These are phyloP conservation scores for Golubevia pallescens DNA, from an alignment of 1,284 basidiomycete genomes.

Conservation along the genomic window DNA sequence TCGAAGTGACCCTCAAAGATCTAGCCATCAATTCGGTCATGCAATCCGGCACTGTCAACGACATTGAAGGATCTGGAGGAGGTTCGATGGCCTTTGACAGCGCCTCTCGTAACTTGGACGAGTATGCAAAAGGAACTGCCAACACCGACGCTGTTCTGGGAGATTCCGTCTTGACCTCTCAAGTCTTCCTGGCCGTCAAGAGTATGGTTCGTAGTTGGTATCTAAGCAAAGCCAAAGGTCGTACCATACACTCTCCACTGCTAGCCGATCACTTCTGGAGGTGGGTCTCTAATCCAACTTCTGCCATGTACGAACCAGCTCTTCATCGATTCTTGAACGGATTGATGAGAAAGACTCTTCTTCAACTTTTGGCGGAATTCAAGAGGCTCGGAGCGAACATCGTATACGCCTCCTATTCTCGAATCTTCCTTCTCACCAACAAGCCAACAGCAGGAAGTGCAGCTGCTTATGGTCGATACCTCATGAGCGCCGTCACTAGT, in stretches of 20 bases:
- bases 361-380: slow-evolving; percentile 61
- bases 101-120: slow-evolving; percentile 57
- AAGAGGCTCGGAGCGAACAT: slow-evolving; percentile 55
- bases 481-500: slow-evolving; percentile 51
- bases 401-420: slow-evolving; percentile 54
- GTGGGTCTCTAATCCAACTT: slow-evolving; percentile 42
- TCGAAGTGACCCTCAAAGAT: slow-evolving; percentile 50
- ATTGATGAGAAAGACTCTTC: slow-evolving; percentile 60
- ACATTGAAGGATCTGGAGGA: slow-evolving; percentile 56
- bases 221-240: slow-evolving; percentile 37
- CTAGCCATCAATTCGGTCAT: slow-evolving; percentile 57
- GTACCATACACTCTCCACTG: slow-evolving; percentile 27
- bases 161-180: slow-evolving; percentile 55
- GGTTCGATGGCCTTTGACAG: slow-evolving; percentile 54
- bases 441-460: slow-evolving; percentile 61
- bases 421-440: slow-evolving; percentile 52
- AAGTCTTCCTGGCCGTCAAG: slow-evolving; percentile 52
- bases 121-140: slow-evolving; percentile 49
- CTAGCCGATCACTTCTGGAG: slow-evolving; percentile 63
- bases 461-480: slow-evolving; percentile 53
- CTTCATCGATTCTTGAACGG: slow-evolving; percentile 56
- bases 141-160: slow-evolving; percentile 42
- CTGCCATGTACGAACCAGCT: slow-evolving; percentile 59
- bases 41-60: slow-evolving; percentile 55
- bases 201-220: slow-evolving; percentile 59